phyloP scores from a whole-genome alignment of 2,329 filamentous ascomycete species.

The Boeremia exigua region DNA sequence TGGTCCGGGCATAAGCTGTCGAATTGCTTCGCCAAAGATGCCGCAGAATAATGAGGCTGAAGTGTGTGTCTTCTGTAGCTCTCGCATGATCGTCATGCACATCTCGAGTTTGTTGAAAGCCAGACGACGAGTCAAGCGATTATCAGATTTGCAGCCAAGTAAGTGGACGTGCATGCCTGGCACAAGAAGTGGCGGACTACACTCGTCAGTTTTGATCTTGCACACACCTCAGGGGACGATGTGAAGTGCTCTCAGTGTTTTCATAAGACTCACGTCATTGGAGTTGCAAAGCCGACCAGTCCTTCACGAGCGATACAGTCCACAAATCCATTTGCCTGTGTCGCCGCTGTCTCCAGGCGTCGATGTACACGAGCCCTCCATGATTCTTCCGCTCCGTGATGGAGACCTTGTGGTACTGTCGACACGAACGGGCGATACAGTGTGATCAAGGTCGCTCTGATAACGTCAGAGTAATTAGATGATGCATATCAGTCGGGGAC shows the following conservation, averaged over 20 bases:
- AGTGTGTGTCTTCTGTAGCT: slow-evolving; percentile 10
- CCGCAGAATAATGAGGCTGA: slow-evolving; percentile 16
- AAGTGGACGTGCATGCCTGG: slow-evolving; percentile 14
- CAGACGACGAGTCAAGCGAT: slow-evolving; percentile 4
- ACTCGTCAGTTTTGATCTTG: background rate
- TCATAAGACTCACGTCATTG: slow-evolving; percentile 10
- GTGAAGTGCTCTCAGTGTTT: too few relatives aligned
- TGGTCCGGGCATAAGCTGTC: slow-evolving; percentile 6
- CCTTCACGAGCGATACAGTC: slow-evolving; percentile 10
- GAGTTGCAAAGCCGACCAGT: slow-evolving; percentile 6
- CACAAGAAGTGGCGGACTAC: slow-evolving; percentile 5
- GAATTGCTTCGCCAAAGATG: slow-evolving; percentile 8
- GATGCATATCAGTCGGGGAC: background rate
- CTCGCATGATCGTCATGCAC: slow-evolving; percentile 15
- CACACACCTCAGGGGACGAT: background rate
- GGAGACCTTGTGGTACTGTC: background rate
- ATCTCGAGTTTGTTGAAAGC: slow-evolving; percentile 15
- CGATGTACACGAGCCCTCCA: slow-evolving; percentile 3
- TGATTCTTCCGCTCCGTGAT: background rate
- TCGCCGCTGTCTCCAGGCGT: slow-evolving; percentile 10
- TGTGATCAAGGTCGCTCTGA: slow-evolving; percentile 9
- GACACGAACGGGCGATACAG: slow-evolving; percentile 13
- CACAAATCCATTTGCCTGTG: slow-evolving; percentile 1
- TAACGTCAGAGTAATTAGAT: background rate
- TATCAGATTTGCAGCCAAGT: slow-evolving; percentile 5